A percentile compares a stretch with the other conserved stretches of the same genome.
Conservation (phyloP, 2,329 filamentous ascomycete genomes). For the Ramichloridium luteum region DNA sequence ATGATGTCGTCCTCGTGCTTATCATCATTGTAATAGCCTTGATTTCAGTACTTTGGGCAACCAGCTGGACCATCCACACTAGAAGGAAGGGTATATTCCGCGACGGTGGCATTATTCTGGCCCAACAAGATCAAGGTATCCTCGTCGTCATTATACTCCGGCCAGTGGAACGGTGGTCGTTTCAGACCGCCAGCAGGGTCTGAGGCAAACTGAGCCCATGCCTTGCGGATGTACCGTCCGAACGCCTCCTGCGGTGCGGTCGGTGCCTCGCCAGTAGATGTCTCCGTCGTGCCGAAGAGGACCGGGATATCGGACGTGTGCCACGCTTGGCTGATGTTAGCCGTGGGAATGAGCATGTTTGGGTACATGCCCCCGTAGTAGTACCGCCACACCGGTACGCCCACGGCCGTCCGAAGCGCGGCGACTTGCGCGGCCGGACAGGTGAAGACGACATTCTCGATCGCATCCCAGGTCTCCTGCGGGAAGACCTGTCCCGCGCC, state of each 20-base stretch:
- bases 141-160: no score
- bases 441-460: constrained; percentile 12
- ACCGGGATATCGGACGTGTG: constrained; percentile 30
- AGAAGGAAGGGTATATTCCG: no score
- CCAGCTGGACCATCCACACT: no score
- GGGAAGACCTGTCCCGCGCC: no score
- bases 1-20: no score
- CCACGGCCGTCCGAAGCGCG: constrained; percentile 18
- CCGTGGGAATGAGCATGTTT: constrained; percentile 27
- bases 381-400: constrained; percentile 29
- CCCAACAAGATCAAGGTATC: no score
- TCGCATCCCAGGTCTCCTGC: background rate
- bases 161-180: no score
- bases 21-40: no score
- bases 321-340: constrained; percentile 33
- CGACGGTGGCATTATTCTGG: no score
- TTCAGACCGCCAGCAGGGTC: constrained; percentile 22
- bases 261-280: constrained; percentile 13
- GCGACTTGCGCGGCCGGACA: constrained; percentile 22
- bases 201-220: constrained; percentile 25
- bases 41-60: no score
- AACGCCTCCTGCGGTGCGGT: constrained; percentile 18
- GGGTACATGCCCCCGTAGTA: constrained; percentile 31
- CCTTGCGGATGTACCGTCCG: constrained; percentile 22
- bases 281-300: constrained; percentile 29